These are phyloP conservation scores for Hondaea fermentalgiana DNA, from an alignment of 108 stramenopile species.

Conservation along the genomic window DNA sequence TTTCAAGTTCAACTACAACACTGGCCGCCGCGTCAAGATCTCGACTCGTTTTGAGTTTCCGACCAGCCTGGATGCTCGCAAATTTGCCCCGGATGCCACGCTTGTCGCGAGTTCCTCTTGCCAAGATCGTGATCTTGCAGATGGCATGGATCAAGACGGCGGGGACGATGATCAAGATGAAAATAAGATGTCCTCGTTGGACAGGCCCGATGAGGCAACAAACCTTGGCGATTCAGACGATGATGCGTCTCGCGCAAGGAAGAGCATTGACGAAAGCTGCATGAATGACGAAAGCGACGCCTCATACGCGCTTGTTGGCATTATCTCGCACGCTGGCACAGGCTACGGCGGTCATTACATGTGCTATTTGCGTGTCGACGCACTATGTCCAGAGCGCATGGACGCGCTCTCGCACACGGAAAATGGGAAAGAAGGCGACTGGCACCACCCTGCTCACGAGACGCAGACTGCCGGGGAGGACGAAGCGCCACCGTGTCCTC, in stretches of 20 bases:
- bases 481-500: no score
- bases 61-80: neutral
- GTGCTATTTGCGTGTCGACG: neutral
- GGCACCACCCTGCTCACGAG: no score
- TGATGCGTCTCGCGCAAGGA: no score
- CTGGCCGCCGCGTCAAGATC: conserved; percentile 20
- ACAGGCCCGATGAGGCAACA: neutral
- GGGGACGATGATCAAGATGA: neutral
- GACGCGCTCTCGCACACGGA: neutral
- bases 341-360: conserved; percentile 6
- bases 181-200: neutral
- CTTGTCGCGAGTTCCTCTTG: neutral
- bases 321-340: neutral
- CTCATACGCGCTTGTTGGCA: neutral
- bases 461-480: no score
- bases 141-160: no score
- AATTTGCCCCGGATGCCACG: neutral
- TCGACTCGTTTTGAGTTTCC: conserved; percentile 12
- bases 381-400: neutral
- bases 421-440: neutral
- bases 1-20: conserved; percentile 29
- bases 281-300: neutral
- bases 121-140: neutral
- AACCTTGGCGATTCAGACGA: no score
- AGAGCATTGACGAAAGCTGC: neutral